These are phyloP conservation scores for Micractinium sp. DNA, from an alignment of 139 green algal species.

Conservation along the genomic window DNA sequence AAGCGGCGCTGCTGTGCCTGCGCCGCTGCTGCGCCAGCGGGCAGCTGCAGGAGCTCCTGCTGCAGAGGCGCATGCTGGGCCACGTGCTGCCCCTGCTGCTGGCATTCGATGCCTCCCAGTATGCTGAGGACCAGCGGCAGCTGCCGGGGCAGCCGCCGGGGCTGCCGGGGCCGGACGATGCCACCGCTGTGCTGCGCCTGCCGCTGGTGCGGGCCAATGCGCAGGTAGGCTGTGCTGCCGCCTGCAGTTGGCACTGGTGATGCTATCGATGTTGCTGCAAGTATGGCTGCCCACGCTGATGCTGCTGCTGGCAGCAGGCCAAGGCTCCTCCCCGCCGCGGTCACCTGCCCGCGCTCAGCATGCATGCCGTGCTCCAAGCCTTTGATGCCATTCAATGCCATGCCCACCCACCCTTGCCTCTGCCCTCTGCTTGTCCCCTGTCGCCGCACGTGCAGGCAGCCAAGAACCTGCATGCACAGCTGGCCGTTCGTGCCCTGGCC, in stretches of 20 bases:
- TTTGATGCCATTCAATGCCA: too few relatives aligned
- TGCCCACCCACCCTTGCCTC: too few relatives aligned
- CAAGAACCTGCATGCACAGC: slow-evolving; percentile 77
- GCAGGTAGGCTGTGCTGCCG: slow-evolving; percentile 34
- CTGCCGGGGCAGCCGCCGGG: neutral
- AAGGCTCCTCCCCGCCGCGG: too few relatives aligned
- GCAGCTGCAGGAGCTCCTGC: slow-evolving; percentile 45
- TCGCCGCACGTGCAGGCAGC: slow-evolving; percentile 66
- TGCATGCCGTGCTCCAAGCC: too few relatives aligned
- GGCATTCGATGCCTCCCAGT: slow-evolving; percentile 78
- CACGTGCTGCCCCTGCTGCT: slow-evolving; percentile 84
- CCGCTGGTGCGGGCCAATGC: slow-evolving; percentile 59
- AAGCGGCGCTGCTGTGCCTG: slow-evolving; percentile 78
- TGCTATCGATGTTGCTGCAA: too few relatives aligned
- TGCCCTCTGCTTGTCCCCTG: too few relatives aligned
- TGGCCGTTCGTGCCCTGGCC: slow-evolving; percentile 74
- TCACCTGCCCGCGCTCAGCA: too few relatives aligned
- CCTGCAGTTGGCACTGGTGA: neutral
- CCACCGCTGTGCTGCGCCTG: slow-evolving; percentile 14
- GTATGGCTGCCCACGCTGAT: neutral
- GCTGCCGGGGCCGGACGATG: neutral
- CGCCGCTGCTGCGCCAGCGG: neutral
- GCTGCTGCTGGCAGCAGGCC: too few relatives aligned
- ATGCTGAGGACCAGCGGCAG: neutral
- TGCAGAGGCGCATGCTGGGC: slow-evolving; percentile 67